These are phyloP conservation scores for Sphagnurus paluster DNA, from an alignment of 1,284 basidiomycete genomes.

Conservation along the genomic window DNA sequence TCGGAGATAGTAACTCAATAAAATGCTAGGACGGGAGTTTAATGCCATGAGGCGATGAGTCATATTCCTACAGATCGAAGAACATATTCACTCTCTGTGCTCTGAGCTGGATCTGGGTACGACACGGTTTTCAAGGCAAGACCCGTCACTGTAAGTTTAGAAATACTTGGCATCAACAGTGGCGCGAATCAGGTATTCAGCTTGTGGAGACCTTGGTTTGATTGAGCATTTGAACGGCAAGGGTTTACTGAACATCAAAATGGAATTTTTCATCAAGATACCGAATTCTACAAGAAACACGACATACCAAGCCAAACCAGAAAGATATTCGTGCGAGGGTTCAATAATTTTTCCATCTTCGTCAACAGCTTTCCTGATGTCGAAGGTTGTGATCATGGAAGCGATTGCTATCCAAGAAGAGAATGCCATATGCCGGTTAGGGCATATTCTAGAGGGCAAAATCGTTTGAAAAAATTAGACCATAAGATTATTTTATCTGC, in stretches of 20 bases:
- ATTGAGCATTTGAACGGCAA: constrained; percentile 31
- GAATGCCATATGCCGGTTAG: constrained; percentile 36
- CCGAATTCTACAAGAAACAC: background rate
- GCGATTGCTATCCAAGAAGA: constrained; percentile 38
- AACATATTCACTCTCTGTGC: too few species aligned
- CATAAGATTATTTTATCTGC: constrained; percentile 4
- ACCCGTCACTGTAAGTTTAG: too few species aligned
- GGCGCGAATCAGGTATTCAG: constrained; percentile 21
- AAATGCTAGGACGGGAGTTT: too few species aligned
- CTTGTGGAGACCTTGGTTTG: constrained; percentile 26
- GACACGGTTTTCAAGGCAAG: too few species aligned
- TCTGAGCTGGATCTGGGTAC: too few species aligned
- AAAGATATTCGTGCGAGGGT: constrained; percentile 23
- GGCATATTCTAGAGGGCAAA: constrained; percentile 24
- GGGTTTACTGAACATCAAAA: constrained; percentile 23
- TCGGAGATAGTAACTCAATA: too few species aligned
- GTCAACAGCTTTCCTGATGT: constrained; percentile 31
- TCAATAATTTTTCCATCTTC: constrained; percentile 27
- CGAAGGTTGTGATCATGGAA: constrained; percentile 36
- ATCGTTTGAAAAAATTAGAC: background rate
- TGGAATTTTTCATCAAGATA: background rate
- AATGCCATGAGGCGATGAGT: too few species aligned
- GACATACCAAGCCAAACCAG: constrained; percentile 27
- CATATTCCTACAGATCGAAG: too few species aligned
- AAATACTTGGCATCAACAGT: constrained; percentile 8